Evolutionary conservation across 345 rosid genomes (phyloP).

Genomic region (Eucalyptus dawsonii): DNA sequence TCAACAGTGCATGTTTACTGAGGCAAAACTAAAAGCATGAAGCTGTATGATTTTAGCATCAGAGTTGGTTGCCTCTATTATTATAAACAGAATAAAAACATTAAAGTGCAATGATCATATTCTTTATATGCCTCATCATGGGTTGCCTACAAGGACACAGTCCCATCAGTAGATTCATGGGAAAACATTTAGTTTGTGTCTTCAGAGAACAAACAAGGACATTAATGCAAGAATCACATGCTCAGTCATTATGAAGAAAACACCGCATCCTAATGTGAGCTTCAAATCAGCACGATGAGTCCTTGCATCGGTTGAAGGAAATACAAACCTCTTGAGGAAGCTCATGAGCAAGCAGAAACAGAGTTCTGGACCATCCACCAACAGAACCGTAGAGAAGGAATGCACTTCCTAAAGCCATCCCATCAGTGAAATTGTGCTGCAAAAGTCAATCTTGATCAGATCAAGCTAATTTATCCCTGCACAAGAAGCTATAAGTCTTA

Average conservation of each 20-base stretch:
- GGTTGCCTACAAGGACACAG: background rate
- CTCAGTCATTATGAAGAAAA: background rate
- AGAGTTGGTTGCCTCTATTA: background rate
- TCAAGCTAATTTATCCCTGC: background rate
- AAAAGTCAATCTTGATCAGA: background rate
- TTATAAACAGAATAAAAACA: background rate
- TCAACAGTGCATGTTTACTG: background rate
- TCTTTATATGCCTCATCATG: background rate
- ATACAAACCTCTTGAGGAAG: conserved; percentile 91
- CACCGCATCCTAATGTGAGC: background rate
- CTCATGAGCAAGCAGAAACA: conserved; percentile 95
- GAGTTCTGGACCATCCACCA: conserved; percentile 99
- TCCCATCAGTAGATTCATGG: background rate
- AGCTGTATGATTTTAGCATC: background rate
- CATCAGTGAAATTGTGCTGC: conserved; percentile 99
- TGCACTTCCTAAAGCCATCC: conserved; percentile 97
- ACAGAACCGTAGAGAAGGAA: conserved; percentile 94
- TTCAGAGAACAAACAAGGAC: background rate
- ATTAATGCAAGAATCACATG: background rate
- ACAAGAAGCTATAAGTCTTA: background rate
- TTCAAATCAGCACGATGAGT: background rate
- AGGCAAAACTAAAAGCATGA: background rate
- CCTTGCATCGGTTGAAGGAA: background rate
- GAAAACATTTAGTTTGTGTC: background rate
- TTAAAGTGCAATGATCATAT: background rate